Conservation (phyloP, 179 eudicot genomes). For the Silene vulgaris region DNA sequence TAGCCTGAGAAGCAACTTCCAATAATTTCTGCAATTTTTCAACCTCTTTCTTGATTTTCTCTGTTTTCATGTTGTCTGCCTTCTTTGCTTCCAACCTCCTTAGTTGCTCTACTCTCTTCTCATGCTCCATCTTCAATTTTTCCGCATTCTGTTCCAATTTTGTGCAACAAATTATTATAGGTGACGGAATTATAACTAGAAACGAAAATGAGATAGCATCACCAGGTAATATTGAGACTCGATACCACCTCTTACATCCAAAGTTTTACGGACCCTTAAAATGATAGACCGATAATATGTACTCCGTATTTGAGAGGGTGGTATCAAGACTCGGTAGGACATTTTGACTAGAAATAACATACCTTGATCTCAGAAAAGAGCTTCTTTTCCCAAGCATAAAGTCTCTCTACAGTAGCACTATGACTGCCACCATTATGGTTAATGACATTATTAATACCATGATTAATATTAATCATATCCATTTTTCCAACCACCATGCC, state of each 20-base stretch:
- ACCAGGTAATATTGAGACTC: too few species aligned
- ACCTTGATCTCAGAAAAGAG: conserved; percentile 88
- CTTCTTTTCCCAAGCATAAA: conserved; percentile 96
- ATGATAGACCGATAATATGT: too few species aligned
- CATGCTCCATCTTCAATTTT: conserved; percentile 69
- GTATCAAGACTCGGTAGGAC: not conserved
- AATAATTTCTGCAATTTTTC: conserved; percentile 75
- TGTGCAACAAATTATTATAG: too few species aligned
- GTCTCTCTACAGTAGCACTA: conserved; percentile 75
- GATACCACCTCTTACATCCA: too few species aligned
- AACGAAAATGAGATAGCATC: too few species aligned
- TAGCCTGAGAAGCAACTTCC: conserved; percentile 78
- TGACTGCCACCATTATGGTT: conserved; percentile 37
- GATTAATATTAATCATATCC: conserved; percentile 19
- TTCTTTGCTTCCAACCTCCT: conserved; percentile 79
- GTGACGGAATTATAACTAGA: too few species aligned
- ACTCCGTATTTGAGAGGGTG: too few species aligned
- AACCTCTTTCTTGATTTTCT: conserved; percentile 81
- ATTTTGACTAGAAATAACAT: not conserved
- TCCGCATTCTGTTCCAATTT: conserved; percentile 54
- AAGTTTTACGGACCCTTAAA: too few species aligned
- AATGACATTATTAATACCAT: conserved; percentile 21
- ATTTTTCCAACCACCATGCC: conserved; percentile 23
- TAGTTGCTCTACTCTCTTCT: conserved; percentile 55
- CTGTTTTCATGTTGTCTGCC: conserved; percentile 69